Evolutionary conservation across 495 filamentous ascomycete genomes (phyloP), one percentile per base, ranked within the genome.

Genomic region (Daldinia decipiens): DNA sequence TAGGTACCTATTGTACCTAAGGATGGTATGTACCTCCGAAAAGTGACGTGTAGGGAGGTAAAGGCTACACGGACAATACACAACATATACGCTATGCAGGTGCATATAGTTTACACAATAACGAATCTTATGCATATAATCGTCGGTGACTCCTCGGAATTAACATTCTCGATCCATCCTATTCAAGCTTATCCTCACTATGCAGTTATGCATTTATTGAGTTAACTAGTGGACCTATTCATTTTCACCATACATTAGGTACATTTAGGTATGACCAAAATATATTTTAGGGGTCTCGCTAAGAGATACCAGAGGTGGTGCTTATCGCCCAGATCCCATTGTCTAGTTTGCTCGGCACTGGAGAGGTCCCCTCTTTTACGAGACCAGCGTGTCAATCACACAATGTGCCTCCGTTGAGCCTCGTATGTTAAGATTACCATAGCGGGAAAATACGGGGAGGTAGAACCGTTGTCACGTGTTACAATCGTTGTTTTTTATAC

Each of bases 391-490:
- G 62, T 53, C 62, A 63, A 8, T 47, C 19, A 3, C 19, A 47
- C 19, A 47, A 67, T 54, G 39, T 39, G 55, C 58, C 56, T 64
- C 62, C 67, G 54, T 67, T 24, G 19, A 62, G 36, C 17, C 67
- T 74, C 71, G 71, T 74, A 74, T 74, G 67, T 59, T 74, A 52
- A 74, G 21, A 74, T 73, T n/a, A n/a, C n/a, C n/a, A n/a, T n/a
- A n/a, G n/a, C n/a, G n/a, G n/a, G n/a, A n/a, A n/a, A n/a, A n/a
- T n/a, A n/a, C n/a, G n/a, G n/a, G n/a, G n/a, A n/a, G n/a, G n/a
- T n/a, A n/a, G n/a, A n/a, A n/a, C n/a, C n/a, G n/a, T n/a, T n/a
- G n/a, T n/a, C n/a, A n/a, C n/a, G n/a, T n/a, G n/a, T n/a, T n/a
- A n/a, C n/a, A n/a, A n/a, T n/a, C n/a, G n/a, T n/a, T n/a, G n/a